Evolutionary conservation across 495 filamentous ascomycete species (phyloP).

Genomic region (Lophium mytilinum): DNA sequence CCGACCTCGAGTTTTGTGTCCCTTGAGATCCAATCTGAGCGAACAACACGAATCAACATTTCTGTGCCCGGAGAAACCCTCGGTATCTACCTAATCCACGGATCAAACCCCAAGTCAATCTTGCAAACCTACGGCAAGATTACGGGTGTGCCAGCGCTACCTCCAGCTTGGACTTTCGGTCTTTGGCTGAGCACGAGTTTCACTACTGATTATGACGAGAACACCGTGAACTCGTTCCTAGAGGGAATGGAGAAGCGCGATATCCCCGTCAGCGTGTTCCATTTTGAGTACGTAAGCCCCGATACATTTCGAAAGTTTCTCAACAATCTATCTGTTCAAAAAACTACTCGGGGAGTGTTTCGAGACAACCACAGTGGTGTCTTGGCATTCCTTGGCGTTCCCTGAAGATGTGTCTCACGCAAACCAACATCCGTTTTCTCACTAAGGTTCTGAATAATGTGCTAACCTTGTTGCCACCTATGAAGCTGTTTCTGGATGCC

Average conservation of each 20-base stretch:
- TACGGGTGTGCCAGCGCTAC: slow-evolving; percentile 48
- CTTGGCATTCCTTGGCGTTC: too few species aligned
- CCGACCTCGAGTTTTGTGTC: slow-evolving; percentile 45
- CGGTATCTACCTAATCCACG: slow-evolving; percentile 53
- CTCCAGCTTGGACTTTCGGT: slow-evolving; percentile 60
- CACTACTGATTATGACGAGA: slow-evolving; percentile 59
- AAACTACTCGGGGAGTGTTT: too few species aligned
- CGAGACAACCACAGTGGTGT: too few species aligned
- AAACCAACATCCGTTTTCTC: too few species aligned
- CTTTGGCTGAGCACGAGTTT: slow-evolving; percentile 61
- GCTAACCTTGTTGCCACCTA: too few species aligned
- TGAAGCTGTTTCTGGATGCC: slow-evolving; percentile 39
- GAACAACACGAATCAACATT: slow-evolving; percentile 56
- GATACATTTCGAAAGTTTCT: too few species aligned
- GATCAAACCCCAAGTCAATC: slow-evolving; percentile 55
- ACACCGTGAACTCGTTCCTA: slow-evolving; percentile 57
- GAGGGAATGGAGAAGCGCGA: slow-evolving; percentile 58
- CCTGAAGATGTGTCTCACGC: too few species aligned
- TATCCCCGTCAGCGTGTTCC: slow-evolving; percentile 56
- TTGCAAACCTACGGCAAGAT: slow-evolving; percentile 51
- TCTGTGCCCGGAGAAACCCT: slow-evolving; percentile 54
- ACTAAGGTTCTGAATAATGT: too few species aligned
- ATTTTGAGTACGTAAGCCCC: slow-evolving; percentile 46
- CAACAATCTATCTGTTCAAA: too few species aligned
- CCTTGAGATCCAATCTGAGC: slow-evolving; percentile 26